Evolutionary conservation across 2,329 filamentous ascomycete genomes (phyloP), one percentile per base, ranked within the genome.

Genomic region (Didymella pinodella): DNA sequence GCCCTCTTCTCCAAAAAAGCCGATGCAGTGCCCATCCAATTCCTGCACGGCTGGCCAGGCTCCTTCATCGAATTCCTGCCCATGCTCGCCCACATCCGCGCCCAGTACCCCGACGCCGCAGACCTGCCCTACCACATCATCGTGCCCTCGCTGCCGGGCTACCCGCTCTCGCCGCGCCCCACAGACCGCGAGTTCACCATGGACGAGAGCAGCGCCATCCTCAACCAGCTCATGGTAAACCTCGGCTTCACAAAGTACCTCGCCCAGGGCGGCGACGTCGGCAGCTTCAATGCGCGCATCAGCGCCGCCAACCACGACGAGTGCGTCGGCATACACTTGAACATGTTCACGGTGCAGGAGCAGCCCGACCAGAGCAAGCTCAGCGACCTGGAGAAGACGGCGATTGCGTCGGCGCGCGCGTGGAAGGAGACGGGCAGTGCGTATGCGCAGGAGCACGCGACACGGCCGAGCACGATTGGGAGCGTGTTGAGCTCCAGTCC

Each of bases 261-360:
- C 12, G 79, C 78, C 0, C 85, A 88, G 65, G 86, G 86, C 5
- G 86, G 86, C 10, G 86, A 88, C 65, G 72, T 88, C 1, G 83
- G 84, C 0, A 80, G 78, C 54, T 75, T 79, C 29, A 58, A 84
- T 4, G 73, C 78, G 0, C 69, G 80, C 12, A 59, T 79, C 0
- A 62, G 86, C 52, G 77, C 74, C 1, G 68, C 68, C 0, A 65
- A 67, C 1, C 78, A 80, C 51, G 73, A 81, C 1, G 75, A 78
- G 14, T 86, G 84, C 68, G 84, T 83, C 65, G 84, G 64, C 0
- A 56, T 73, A 14, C 75, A 77, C 40, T 18, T 75, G 31, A 76
- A 75, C 54, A 61, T 75, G 65, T 38, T 71, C 7, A 25, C 18
- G 7, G 45, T 49, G 11, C 1, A 10, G 3, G 41, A 63, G 1